Evolutionary conservation across 345 rosid genomes (phyloP), one percentile per base, ranked within the genome.

Genomic region (Eucalyptus rudis): DNA sequence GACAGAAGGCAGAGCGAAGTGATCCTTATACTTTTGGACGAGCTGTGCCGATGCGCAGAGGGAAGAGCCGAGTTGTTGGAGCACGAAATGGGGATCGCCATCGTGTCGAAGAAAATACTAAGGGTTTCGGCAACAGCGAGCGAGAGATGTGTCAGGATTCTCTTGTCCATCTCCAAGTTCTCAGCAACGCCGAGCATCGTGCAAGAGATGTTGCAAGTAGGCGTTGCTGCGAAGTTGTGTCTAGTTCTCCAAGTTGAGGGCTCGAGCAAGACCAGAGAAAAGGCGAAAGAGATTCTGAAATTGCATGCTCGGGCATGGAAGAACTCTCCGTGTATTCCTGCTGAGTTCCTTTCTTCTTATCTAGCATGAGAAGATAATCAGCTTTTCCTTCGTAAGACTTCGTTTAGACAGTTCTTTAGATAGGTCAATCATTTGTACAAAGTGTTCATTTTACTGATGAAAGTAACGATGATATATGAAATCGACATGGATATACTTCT

Each of bases 201-300:
- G 50, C 91, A 94, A 47, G 99, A 97, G 91, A 96, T 96, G 95
- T 71, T 96, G 92, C 95, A 94, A 88, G 86, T 95, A 29, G 97
- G 99, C 19, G 97, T 92, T 43, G 97, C 95, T 91, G 90, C 90
- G 3, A 96, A 95, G 94, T 87, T 97, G 88, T 96, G 96, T 87
- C 88, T 96, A 92, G 92, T 97, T 86, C 86, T 96, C 56, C 98
- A 96, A 89, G 91, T 94, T 29, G 95, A 90, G 24, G 88, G 95
- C 83, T 90, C 91, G 40, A 86, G 79, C 66, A 94, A 89, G 91
- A 94, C 92, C 44, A 91, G 93, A 88, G 96, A 93, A 49, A 97
- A 91, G 89, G 98, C 97, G 13, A 91, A 86, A 85, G 97, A 97
- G 89, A 89, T 96, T 59, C 94, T 97, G 62, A 93, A 93, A 90